A percentile compares a stretch with the other conserved stretches of the same genome.
Conservation (phyloP, 805 yeast genomes). For the Teunomyces pallodes region DNA sequence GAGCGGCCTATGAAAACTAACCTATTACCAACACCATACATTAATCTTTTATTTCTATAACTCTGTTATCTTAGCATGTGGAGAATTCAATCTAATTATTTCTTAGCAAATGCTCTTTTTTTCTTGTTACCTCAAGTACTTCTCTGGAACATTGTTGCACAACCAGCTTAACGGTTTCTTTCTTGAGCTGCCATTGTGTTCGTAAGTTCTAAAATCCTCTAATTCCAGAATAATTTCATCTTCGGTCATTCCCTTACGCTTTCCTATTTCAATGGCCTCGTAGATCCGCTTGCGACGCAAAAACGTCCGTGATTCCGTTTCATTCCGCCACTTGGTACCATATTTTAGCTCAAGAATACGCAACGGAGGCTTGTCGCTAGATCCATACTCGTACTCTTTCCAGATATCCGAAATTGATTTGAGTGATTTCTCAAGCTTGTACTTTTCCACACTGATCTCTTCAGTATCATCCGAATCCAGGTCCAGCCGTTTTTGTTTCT, state of each 20-base stretch:
- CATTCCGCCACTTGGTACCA: conserved; percentile 56
- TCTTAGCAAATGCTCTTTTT: no score
- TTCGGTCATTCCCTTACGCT: conserved; percentile 42
- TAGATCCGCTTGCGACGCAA: conserved; percentile 53
- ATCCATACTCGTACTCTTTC: conserved; percentile 55
- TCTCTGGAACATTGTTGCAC: conserved; percentile 13
- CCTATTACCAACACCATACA: neutral
- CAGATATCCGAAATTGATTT: conserved; percentile 42
- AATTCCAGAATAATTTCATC: conserved; percentile 44
- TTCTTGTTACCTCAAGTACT: conserved; percentile 5
- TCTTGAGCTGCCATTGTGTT: conserved; percentile 38
- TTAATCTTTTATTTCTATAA: neutral
- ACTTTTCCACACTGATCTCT: conserved; percentile 1
- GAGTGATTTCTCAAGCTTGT: conserved; percentile 12
- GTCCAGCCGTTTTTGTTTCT: neutral
- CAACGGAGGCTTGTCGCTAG: conserved; percentile 52
- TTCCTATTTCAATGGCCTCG: conserved; percentile 53
- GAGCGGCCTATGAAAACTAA: neutral
- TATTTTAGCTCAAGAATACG: conserved; percentile 47
- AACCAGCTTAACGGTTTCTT: conserved; percentile 20
- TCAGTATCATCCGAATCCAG: neutral
- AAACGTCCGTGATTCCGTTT: conserved; percentile 52
- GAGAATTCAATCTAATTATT: no score
- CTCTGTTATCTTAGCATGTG: neutral
- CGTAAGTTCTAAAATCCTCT: conserved; percentile 44